These are phyloP conservation scores for Torulaspora microellipsoides DNA, from an alignment of 805 yeast genomes.

Conservation along the genomic window DNA sequence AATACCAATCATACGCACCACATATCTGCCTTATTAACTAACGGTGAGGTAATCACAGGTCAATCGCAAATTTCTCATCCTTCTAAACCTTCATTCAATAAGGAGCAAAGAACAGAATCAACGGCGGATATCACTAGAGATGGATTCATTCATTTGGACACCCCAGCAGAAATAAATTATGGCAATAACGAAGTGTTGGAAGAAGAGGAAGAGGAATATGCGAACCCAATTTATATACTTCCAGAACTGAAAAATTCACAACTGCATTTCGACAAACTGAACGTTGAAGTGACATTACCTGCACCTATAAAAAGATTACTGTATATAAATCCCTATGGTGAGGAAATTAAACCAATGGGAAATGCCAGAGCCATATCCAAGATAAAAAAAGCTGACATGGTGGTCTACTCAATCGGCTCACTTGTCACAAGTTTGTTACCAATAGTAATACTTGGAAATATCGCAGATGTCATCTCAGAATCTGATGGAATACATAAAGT, in stretches of 20 bases:
- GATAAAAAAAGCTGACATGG: slow-evolving; percentile 46
- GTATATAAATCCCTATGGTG: slow-evolving; percentile 84
- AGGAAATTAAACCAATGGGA: slow-evolving; percentile 75
- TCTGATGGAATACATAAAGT: slow-evolving; percentile 42
- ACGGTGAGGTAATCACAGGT: slow-evolving; percentile 77
- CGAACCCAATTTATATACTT: slow-evolving; percentile 42
- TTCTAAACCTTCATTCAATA: slow-evolving; percentile 18
- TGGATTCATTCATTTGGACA: slow-evolving; percentile 13
- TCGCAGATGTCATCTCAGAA: slow-evolving; percentile 54
- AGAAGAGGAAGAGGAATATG: slow-evolving; percentile 61
- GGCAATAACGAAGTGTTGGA: slow-evolving; percentile 33
- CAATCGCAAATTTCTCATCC: slow-evolving; percentile 96
- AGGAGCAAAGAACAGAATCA: slow-evolving; percentile 15
- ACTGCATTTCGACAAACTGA: slow-evolving; percentile 58
- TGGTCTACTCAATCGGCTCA: slow-evolving; percentile 81
- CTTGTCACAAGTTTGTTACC: slow-evolving; percentile 86
- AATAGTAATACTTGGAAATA: slow-evolving; percentile 64
- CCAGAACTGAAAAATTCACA: slow-evolving; percentile 76
- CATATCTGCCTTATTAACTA: slow-evolving; percentile 66
- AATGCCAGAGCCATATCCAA: slow-evolving; percentile 54
- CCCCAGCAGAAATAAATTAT: neutral
- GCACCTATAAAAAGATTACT: slow-evolving; percentile 70
- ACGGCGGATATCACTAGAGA: slow-evolving; percentile 9
- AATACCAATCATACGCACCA: slow-evolving; percentile 84
- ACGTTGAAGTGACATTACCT: slow-evolving; percentile 54